phyloP scores from a whole-genome alignment of 805 yeast species.

The Candida gorgasii region DNA sequence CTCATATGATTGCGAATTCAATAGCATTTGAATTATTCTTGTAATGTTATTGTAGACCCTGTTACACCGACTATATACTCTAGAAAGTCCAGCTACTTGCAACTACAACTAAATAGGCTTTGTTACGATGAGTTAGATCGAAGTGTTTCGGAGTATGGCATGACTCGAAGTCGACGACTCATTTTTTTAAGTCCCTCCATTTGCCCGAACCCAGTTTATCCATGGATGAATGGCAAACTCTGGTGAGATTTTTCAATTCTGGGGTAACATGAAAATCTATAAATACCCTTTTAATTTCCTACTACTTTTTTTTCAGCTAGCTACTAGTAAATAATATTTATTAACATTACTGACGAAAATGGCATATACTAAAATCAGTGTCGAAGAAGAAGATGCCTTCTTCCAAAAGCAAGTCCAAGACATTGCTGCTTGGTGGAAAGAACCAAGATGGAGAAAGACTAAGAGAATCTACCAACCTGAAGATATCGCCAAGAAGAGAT shows the following conservation, averaged over 20 bases:
- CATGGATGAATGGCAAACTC: conserved; percentile 8
- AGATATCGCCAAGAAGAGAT: conserved; percentile 88
- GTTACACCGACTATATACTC: too few species aligned
- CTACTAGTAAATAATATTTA: not conserved
- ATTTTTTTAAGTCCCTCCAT: not conserved
- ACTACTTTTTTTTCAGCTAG: not conserved
- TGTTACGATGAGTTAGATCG: too few species aligned
- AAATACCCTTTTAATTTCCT: conserved; percentile 5
- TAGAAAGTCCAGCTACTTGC: too few species aligned
- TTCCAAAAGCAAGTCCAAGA: conserved; percentile 70
- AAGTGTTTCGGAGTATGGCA: too few species aligned
- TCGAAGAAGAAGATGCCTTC: conserved; percentile 60
- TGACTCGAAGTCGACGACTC: conserved; percentile 1
- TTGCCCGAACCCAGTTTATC: conserved; percentile 1
- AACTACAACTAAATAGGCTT: too few species aligned
- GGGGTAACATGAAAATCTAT: conserved; percentile 7
- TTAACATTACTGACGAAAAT: conserved; percentile 14
- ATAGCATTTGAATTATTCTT: too few species aligned
- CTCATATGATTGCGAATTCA: too few species aligned
- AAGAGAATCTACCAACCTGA: conserved; percentile 86
- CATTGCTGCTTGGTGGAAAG: conserved; percentile 87
- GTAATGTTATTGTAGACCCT: too few species aligned
- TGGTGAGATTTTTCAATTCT: conserved; percentile 4
- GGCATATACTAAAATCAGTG: conserved; percentile 60
- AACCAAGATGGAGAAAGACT: conserved; percentile 88